Conservation (phyloP, 177 flowering plant species). For the Vitis hybrid region DNA sequence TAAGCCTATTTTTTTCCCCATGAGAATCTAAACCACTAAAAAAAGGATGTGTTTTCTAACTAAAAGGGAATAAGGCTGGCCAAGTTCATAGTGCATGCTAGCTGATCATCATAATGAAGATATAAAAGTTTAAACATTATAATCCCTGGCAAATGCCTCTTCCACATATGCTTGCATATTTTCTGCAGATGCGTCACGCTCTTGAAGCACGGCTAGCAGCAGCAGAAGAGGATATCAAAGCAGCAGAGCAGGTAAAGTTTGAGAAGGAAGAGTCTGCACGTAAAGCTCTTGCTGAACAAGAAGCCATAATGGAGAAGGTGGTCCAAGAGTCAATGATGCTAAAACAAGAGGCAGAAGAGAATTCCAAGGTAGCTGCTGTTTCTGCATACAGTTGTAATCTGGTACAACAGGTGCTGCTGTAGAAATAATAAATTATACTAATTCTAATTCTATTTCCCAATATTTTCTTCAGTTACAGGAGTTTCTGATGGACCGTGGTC, state of each 20-base stretch:
- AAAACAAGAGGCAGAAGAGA: conserved; percentile 74
- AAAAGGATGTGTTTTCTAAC: no score
- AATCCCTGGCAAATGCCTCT: no score
- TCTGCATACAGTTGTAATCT: background rate
- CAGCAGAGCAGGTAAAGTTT: conserved; percentile 56
- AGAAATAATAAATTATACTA: background rate
- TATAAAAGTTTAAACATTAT: no score
- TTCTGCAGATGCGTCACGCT: conserved; percentile 58
- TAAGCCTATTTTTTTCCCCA: no score
- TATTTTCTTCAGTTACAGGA: conserved; percentile 57
- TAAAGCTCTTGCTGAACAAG: conserved; percentile 55
- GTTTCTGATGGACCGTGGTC: conserved; percentile 79
- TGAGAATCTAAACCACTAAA: no score
- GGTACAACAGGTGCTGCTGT: background rate
- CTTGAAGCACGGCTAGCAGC: conserved; percentile 63
- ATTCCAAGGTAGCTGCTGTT: conserved; percentile 60
- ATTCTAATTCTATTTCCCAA: background rate
- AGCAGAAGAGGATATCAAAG: conserved; percentile 51
- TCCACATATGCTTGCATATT: background rate
- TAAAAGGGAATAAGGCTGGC: no score
- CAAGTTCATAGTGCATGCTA: no score
- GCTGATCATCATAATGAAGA: no score
- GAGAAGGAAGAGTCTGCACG: conserved; percentile 56
- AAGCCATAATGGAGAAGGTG: conserved; percentile 68
- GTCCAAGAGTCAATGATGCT: conserved; percentile 66